Percentiles rank a stretch among this genome's conserved stretches.
These are phyloP conservation scores for Hyaloscypha bicolor DNA, from an alignment of 495 filamentous ascomycete species.

Conservation along the genomic window DNA sequence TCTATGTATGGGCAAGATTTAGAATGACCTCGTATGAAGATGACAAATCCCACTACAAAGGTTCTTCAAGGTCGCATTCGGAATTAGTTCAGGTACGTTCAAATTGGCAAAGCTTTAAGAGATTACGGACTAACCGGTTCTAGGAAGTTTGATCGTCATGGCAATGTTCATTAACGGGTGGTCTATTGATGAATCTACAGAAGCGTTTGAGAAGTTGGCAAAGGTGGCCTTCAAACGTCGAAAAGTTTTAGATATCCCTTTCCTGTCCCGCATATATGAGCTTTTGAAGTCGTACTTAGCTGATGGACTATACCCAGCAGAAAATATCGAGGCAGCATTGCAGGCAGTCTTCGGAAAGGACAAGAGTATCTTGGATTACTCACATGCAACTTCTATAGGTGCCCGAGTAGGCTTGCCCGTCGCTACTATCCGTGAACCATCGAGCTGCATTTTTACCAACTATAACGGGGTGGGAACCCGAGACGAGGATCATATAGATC, in stretches of 20 bases:
- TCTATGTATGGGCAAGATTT: too few species aligned
- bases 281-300: conserved; percentile 24
- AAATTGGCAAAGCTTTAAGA: not conserved
- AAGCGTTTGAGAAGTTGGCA: conserved; percentile 24
- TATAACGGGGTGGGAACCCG: conserved; percentile 31
- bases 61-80: conserved; percentile 30
- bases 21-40: too few species aligned
- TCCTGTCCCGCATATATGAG: conserved; percentile 16
- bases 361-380: conserved; percentile 23
- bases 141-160: conserved; percentile 23
- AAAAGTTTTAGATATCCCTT: conserved; percentile 2
- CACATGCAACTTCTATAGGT: conserved; percentile 14
- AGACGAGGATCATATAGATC: not conserved
- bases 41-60: conserved; percentile 29
- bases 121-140: not conserved
- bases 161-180: conserved; percentile 28
- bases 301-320: conserved; percentile 26
- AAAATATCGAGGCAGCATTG: conserved; percentile 25
- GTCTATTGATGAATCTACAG: conserved; percentile 25
- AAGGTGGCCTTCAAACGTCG: conserved; percentile 22
- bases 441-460: conserved; percentile 32
- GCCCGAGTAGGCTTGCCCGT: conserved; percentile 30
- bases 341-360: conserved; percentile 23
- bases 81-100: conserved; percentile 32
- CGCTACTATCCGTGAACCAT: conserved; percentile 24